Conservation (phyloP, 108 stramenopile species). For the Skeletonema marinoi region DNA sequence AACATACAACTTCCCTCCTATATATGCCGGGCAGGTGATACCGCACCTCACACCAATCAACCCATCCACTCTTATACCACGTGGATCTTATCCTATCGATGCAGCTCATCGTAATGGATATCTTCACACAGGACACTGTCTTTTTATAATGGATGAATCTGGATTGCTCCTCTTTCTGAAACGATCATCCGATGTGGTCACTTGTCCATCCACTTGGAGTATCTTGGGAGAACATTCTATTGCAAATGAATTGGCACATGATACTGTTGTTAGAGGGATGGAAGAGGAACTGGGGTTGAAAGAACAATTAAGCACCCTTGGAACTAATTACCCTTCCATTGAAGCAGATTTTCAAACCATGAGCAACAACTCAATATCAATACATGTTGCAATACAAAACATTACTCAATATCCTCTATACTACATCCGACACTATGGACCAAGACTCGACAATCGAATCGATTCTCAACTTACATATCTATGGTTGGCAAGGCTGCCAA, state of each 20-base stretch:
- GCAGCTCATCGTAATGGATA: constrained; percentile 36
- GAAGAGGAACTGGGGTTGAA: constrained; percentile 42
- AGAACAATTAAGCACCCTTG: neutral
- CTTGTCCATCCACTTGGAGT: constrained; percentile 49
- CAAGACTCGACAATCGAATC: constrained; percentile 39
- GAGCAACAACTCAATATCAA: neutral
- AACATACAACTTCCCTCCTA: constrained; percentile 3
- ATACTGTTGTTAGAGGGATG: constrained; percentile 29
- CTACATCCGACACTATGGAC: constrained; percentile 48
- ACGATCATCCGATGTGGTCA: constrained; percentile 41
- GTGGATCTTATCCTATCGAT: constrained; percentile 24
- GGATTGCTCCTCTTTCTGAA: constrained; percentile 35
- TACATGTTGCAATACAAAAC: constrained; percentile 27
- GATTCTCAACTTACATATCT: constrained; percentile 51
- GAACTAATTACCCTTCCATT: neutral
- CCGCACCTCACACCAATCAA: constrained; percentile 50
- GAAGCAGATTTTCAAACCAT: neutral
- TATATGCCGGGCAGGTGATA: neutral
- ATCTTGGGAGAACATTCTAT: constrained; percentile 47
- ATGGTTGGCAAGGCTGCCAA: constrained; percentile 35
- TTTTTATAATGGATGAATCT: constrained; percentile 36
- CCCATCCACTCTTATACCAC: constrained; percentile 21
- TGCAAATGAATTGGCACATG: constrained; percentile 11
- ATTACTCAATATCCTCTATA: constrained; percentile 42
- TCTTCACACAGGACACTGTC: constrained; percentile 27